phyloP scores from a whole-genome alignment of 768 basidiomycete genomes.

The Tylopilus sp. region DNA sequence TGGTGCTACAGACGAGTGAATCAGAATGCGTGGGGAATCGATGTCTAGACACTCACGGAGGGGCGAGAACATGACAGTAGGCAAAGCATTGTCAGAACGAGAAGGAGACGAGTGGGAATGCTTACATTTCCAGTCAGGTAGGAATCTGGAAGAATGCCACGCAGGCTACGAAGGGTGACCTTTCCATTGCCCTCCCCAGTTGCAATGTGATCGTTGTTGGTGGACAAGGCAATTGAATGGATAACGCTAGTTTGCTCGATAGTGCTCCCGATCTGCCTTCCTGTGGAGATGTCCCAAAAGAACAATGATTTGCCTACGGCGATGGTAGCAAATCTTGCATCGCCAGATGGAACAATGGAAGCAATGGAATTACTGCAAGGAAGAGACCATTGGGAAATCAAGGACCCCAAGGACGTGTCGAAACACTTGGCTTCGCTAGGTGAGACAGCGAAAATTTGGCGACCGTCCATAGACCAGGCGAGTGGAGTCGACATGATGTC shows the following conservation, averaged over 20 bases:
- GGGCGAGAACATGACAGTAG: too few relatives aligned
- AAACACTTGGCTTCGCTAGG: not conserved
- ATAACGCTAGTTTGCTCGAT: not conserved
- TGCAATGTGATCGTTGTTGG: not conserved
- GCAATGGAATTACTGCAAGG: not conserved
- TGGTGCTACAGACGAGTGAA: not conserved
- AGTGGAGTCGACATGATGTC: too few relatives aligned
- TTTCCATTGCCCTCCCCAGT: not conserved
- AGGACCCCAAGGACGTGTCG: not conserved
- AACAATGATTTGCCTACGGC: not conserved
- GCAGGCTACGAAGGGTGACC: not conserved
- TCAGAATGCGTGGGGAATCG: too few relatives aligned
- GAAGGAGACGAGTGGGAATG: not conserved
- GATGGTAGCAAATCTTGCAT: not conserved
- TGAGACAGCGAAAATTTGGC: too few relatives aligned
- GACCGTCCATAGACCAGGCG: too few relatives aligned
- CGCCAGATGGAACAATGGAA: not conserved
- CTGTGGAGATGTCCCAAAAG: not conserved
- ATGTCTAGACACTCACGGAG: not conserved
- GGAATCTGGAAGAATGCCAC: not conserved
- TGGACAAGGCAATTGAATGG: not conserved
- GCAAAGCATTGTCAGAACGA: not conserved
- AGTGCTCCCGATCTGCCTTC: not conserved
- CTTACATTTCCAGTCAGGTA: not conserved
- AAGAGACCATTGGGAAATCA: not conserved